A percentile compares a stretch with the other conserved stretches of the same genome.
Conservation (phyloP, 768 basidiomycete genomes). For the Phaeolepiota aurea region DNA sequence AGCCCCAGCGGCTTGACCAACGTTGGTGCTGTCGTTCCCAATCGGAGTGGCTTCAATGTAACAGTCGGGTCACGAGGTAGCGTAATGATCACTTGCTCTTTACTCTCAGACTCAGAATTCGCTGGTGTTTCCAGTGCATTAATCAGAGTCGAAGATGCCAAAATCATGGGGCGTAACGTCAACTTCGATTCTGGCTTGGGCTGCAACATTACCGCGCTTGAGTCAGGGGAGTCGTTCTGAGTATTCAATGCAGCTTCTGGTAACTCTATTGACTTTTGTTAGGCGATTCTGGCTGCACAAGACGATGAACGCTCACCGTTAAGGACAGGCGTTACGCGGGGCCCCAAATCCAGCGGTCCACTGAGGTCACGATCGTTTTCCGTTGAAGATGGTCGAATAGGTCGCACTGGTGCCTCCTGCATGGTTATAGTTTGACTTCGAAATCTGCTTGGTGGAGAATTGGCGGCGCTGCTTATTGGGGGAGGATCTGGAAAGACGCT, state of each 20-base stretch:
- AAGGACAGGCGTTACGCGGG: too few relatives aligned
- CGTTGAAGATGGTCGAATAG: too few relatives aligned
- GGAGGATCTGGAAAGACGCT: constrained; percentile 3
- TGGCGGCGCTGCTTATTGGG: background rate
- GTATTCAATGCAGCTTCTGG: too few relatives aligned
- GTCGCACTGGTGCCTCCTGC: too few relatives aligned
- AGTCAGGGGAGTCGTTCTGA: too few relatives aligned
- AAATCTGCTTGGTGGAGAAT: background rate
- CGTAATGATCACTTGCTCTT: background rate
- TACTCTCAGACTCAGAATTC: background rate
- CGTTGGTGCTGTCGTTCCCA: constrained; percentile 20
- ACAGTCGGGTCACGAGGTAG: constrained; percentile 5
- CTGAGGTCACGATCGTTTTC: too few relatives aligned
- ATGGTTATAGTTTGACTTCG: too few relatives aligned
- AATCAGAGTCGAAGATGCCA: constrained; percentile 9
- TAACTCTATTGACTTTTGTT: too few relatives aligned
- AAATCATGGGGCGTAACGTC: constrained; percentile 17
- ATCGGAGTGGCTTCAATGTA: constrained; percentile 22
- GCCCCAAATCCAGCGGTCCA: too few relatives aligned
- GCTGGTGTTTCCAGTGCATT: background rate
- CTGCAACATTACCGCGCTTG: too few relatives aligned
- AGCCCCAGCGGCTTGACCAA: constrained; percentile 12
- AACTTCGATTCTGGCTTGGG: background rate
- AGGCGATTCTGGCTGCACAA: too few relatives aligned
- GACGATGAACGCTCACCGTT: too few relatives aligned